Percentiles rank a stretch among this genome's conserved stretches.
Conservation (phyloP, 1,284 basidiomycete species). For the Microbotryum intermedium region DNA sequence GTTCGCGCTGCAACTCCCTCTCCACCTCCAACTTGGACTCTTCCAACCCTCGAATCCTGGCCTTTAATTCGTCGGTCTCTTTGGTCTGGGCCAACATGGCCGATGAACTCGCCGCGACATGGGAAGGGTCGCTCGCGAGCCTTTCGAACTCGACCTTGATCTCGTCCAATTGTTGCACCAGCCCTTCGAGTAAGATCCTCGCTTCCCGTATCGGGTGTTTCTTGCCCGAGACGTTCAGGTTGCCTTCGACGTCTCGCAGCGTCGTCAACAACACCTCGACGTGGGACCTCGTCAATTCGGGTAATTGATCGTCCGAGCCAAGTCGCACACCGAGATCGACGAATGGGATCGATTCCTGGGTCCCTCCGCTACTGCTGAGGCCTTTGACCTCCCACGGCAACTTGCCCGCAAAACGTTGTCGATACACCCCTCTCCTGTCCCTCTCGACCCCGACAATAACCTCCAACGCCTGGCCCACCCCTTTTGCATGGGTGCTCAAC, state of each 20-base stretch:
- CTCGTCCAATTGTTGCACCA: conserved; percentile 51
- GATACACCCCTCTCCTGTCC: conserved; percentile 25
- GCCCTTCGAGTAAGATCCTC: conserved; percentile 49
- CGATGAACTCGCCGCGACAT: too few species aligned
- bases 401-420: conserved; percentile 29
- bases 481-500: background rate
- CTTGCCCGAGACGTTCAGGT: background rate
- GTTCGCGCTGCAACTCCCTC: conserved; percentile 43
- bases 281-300: conserved; percentile 17
- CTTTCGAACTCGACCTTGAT: conserved; percentile 59
- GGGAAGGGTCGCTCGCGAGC: conserved; percentile 39
- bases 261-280: conserved; percentile 13
- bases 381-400: conserved; percentile 35
- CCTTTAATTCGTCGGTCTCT: conserved; percentile 54
- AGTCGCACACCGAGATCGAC: conserved; percentile 22
- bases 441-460: conserved; percentile 22
- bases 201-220: conserved; percentile 8
- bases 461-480: background rate
- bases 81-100: too few species aligned
- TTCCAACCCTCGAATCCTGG: conserved; percentile 63
- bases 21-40: conserved; percentile 66
- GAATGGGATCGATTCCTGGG: conserved; percentile 16
- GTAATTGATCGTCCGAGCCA: conserved; percentile 14
- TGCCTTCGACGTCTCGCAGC: conserved; percentile 1
- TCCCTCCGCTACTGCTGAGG: background rate